These are phyloP conservation scores for Scheffersomyces spartinae DNA, from an alignment of 805 yeast genomes.

Conservation along the genomic window DNA sequence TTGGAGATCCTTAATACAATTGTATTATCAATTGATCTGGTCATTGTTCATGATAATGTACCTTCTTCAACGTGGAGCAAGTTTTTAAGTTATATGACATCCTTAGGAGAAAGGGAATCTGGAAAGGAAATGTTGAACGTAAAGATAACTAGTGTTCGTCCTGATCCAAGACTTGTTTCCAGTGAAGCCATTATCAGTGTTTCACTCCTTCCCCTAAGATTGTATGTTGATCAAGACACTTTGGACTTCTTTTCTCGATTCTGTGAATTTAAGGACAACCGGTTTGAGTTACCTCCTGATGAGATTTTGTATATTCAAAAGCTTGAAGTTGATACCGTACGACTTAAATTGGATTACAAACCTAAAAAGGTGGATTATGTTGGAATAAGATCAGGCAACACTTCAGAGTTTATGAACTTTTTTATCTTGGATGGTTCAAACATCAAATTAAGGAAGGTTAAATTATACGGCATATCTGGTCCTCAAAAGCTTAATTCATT, in stretches of 20 bases:
- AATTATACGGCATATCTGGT: slow-evolving; percentile 70
- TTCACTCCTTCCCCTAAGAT: slow-evolving; percentile 57
- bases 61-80: slow-evolving; percentile 88
- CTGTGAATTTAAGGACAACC: slow-evolving; percentile 62
- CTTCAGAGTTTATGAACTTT: slow-evolving; percentile 78
- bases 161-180: slow-evolving; percentile 51
- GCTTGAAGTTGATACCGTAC: slow-evolving; percentile 47
- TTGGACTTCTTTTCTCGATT: slow-evolving; percentile 74
- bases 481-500: slow-evolving; percentile 44
- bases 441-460: slow-evolving; percentile 48
- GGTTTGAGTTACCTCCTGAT: slow-evolving; percentile 56
- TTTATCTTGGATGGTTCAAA: slow-evolving; percentile 82
- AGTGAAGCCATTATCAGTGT: slow-evolving; percentile 51
- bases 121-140: slow-evolving; percentile 53
- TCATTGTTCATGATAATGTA: slow-evolving; percentile 50
- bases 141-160: slow-evolving; percentile 48
- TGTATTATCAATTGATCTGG: no score
- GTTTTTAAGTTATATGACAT: slow-evolving; percentile 58
- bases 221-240: slow-evolving; percentile 90
- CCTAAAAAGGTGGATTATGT: slow-evolving; percentile 82
- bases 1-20: slow-evolving; percentile 39
- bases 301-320: slow-evolving; percentile 61
- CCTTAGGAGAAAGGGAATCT: slow-evolving; percentile 58
- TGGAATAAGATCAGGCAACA: slow-evolving; percentile 77
- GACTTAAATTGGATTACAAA: slow-evolving; percentile 72